Conservation (phyloP, 164 flowering plant genomes). For the Malania oleifera region DNA sequence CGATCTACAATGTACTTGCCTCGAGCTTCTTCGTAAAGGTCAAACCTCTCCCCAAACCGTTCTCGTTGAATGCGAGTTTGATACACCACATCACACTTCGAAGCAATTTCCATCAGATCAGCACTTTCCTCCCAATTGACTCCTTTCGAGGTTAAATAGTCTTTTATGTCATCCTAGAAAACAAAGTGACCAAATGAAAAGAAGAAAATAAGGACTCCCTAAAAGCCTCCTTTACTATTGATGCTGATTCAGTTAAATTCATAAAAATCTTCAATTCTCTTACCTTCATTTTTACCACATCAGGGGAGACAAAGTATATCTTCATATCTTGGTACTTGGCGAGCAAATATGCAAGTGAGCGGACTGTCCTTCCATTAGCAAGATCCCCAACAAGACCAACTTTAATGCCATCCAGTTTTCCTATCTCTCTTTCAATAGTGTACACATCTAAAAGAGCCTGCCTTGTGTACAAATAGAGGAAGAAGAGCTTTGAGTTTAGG, state of each 20-base stretch:
- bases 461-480: background rate
- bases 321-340: conserved; percentile 79
- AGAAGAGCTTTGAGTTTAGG: no score
- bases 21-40: conserved; percentile 87
- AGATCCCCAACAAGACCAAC: conserved; percentile 98
- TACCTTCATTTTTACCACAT: conserved; percentile 97
- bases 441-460: conserved; percentile 97
- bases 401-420: conserved; percentile 80
- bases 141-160: conserved; percentile 63
- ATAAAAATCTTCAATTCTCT: background rate
- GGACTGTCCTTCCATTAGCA: conserved; percentile 96
- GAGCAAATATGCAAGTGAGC: conserved; percentile 90
- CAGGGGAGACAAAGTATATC: conserved; percentile 89
- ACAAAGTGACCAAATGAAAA: background rate
- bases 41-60: conserved; percentile 77
- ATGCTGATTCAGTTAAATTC: background rate
- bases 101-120: conserved; percentile 84
- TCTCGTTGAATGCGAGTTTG: conserved; percentile 97
- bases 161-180: conserved; percentile 88
- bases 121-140: conserved; percentile 92
- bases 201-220: background rate
- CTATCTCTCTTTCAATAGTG: conserved; percentile 90
- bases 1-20: conserved; percentile 87
- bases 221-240: background rate
- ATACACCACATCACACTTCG: conserved; percentile 92